Evolutionary conservation across 2,329 filamentous ascomycete species (phyloP).

Genomic region (Dothistroma pini): DNA sequence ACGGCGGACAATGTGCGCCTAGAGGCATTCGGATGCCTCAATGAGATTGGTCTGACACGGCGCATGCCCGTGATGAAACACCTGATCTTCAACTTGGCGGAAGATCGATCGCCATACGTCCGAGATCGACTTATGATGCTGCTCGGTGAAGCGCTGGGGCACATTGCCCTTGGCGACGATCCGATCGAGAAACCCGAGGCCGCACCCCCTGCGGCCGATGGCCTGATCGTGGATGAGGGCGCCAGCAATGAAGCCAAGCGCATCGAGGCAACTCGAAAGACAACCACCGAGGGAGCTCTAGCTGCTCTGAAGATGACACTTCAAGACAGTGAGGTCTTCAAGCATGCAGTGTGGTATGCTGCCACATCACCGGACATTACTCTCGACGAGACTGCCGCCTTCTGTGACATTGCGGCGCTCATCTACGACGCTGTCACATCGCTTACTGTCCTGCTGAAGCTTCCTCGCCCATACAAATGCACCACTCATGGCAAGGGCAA

Average conservation of each 20-base stretch:
- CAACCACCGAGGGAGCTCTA: slow-evolving; percentile 56
- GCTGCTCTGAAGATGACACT: slow-evolving; percentile 55
- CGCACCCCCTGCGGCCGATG: slow-evolving; percentile 37
- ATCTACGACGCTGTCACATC: slow-evolving; percentile 53
- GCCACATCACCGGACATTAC: slow-evolving; percentile 50
- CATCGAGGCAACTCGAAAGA: slow-evolving; percentile 52
- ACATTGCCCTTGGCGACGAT: slow-evolving; percentile 56
- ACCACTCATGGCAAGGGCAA: slow-evolving; percentile 51
- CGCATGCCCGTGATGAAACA: slow-evolving; percentile 52
- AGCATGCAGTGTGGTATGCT: slow-evolving; percentile 55
- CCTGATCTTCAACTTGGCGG: slow-evolving; percentile 54
- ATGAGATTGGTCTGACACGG: slow-evolving; percentile 53
- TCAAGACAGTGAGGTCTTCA: slow-evolving; percentile 47
- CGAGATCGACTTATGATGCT: slow-evolving; percentile 50
- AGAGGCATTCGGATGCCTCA: slow-evolving; percentile 56
- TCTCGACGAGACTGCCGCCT: slow-evolving; percentile 52
- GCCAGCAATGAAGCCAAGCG: slow-evolving; percentile 50
- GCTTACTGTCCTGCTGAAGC: slow-evolving; percentile 49
- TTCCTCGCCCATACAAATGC: slow-evolving; percentile 56
- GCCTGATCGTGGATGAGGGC: slow-evolving; percentile 57
- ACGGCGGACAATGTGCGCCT: slow-evolving; percentile 60
- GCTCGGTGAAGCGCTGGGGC: slow-evolving; percentile 55
- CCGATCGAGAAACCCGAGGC: slow-evolving; percentile 30
- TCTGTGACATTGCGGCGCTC: slow-evolving; percentile 56
- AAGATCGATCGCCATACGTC: slow-evolving; percentile 57